Base-by-base conservation (phyloP, 805 yeast genomes). In the Candida nitratophila region DNA sequence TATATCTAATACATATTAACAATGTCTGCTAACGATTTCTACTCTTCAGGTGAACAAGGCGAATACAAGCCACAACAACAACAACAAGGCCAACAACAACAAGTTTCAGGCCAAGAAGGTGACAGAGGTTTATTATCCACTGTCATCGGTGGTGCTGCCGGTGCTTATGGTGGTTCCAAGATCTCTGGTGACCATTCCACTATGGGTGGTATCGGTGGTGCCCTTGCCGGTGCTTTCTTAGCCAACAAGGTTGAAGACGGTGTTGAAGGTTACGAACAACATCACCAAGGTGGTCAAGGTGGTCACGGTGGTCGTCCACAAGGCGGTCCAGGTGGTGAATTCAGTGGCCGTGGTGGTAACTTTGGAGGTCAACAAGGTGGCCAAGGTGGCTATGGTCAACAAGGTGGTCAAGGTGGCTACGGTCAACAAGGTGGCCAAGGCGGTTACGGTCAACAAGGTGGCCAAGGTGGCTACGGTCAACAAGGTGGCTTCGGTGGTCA, bases 21-120 rank as follows among this genome's bases (percentile, higher is more conserved):
- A 43, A 76, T 76, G 81, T 75, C 81, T 46, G 79, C 79, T 46
- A 74, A 75, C 76, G 80, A 75, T 46, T 76, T 68, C 58, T 76
- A 76, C 59, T 61, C 62, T 43, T 67, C 74, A 9, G 75, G 71
- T 42, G 66, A 66, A 40, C 65, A 68, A 55, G 64, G 68, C 27
- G 46, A 52, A 44, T 61, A 67, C 59, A 51, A 59, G 40, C 53
- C 57, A 46, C 54, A 53, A 35, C 50, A 50, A 45, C 66, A 63
- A 46, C 63, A 63, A 42, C 57, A 58, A 15, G 24, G 19, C 20
- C 57, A 56, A 47, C 60, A 56, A 47, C 60, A 56, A 41, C 64
- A 62, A 38, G 43, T 34, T 20, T 49, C 42, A 29, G 55, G 54
- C 24, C 50, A 57, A 45, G 56, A 53, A 37, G 68, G 67, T 30